These are phyloP conservation scores for Lenzites betulinus DNA, from an alignment of 768 basidiomycete genomes.

Conservation along the genomic window DNA sequence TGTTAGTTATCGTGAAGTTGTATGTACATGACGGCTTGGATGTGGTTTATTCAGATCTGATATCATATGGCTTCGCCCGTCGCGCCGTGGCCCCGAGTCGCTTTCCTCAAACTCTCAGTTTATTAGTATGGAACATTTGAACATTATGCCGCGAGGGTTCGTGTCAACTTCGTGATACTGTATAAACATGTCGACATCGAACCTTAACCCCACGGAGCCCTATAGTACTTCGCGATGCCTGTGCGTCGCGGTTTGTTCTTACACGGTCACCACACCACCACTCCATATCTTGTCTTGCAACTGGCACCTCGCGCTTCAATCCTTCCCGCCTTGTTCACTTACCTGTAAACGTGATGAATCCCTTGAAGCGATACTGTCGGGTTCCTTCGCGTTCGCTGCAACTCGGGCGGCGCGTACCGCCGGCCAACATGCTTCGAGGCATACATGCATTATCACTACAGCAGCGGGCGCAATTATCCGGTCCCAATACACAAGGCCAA, in stretches of 20 bases:
- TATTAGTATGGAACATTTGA: too few species aligned
- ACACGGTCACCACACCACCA: neutral
- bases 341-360: neutral
- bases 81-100: too few species aligned
- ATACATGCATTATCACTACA: neutral
- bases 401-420: neutral
- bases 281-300: too few species aligned
- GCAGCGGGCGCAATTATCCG: neutral
- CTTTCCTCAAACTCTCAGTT: too few species aligned
- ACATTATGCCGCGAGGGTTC: neutral
- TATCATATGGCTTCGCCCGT: too few species aligned
- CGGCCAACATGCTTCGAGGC: neutral
- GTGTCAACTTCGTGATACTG: neutral
- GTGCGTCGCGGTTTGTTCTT: neutral
- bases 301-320: too few species aligned
- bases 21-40: too few species aligned
- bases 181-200: neutral
- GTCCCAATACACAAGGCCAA: too few species aligned
- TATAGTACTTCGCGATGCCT: neutral
- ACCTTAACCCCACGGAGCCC: constrained; percentile 3
- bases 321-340: too few species aligned
- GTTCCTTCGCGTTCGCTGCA: neutral
- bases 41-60: too few species aligned
- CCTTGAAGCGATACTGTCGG: neutral
- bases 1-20: too few species aligned